phyloP scores from a whole-genome alignment of 2,329 filamentous ascomycete genomes.

The Beauveria brongniartii region DNA sequence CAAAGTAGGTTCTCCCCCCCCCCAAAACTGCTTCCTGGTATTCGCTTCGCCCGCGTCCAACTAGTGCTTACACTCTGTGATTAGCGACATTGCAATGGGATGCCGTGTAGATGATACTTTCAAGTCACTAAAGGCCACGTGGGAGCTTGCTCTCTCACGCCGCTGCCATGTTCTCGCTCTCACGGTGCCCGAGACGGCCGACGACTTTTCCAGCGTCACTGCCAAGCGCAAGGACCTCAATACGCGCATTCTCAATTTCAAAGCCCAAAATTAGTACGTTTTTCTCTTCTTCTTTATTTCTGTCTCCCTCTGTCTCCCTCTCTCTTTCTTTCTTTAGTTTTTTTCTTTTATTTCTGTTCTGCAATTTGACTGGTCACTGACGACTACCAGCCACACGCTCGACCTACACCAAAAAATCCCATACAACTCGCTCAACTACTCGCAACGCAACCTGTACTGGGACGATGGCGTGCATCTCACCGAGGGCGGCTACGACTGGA shows the following conservation, averaged over 20 bases:
- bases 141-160: slow-evolving; percentile 39
- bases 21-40: neutral
- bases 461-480: slow-evolving; percentile 54
- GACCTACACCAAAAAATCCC: slow-evolving; percentile 49
- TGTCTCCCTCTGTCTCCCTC: neutral
- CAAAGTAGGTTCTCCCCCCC: slow-evolving; percentile 38
- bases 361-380: neutral
- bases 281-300: slow-evolving; percentile 6
- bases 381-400: slow-evolving; percentile 32
- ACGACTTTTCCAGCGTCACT: slow-evolving; percentile 21
- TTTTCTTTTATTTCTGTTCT: too few species aligned
- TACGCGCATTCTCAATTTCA: slow-evolving; percentile 40
- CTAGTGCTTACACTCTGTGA: neutral
- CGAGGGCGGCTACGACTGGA: slow-evolving; percentile 50
- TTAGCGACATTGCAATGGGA: slow-evolving; percentile 42
- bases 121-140: slow-evolving; percentile 39
- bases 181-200: slow-evolving; percentile 49
- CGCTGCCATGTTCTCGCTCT: slow-evolving; percentile 52
- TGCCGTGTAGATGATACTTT: slow-evolving; percentile 35
- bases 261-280: slow-evolving; percentile 44
- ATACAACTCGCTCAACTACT: slow-evolving; percentile 39
- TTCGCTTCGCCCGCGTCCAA: neutral
- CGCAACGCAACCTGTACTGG: slow-evolving; percentile 45
- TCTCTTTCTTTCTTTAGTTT: too few species aligned
- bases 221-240: slow-evolving; percentile 41